Evolutionary conservation across 306 rosid species (phyloP), one percentile per base, ranked within the genome.

Genomic region (Rosa multiflora): DNA sequence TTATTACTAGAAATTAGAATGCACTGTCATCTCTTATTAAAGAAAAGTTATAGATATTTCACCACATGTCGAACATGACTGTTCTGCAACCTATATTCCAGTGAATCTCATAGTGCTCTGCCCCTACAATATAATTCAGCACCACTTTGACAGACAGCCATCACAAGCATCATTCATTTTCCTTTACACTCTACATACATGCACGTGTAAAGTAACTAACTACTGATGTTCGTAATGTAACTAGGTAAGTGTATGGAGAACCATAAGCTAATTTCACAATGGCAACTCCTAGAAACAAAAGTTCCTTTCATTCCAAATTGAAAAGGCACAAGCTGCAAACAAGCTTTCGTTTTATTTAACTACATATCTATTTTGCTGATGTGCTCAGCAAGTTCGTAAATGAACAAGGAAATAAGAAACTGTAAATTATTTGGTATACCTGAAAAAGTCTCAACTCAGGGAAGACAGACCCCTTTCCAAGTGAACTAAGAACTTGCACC

Each of bases 401-500:
- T 8, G 43, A 75, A 53, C 46, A 83, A 83, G 82, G 52, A 78
- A 78, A 63, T 77, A 64, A 37, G 77, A 80, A 76, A 84, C 26
- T 40, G 69, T 67, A 73, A 44, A 76, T 64, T 32, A 63, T 66
- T 76, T 63, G 68, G 63, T 52, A 49, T 81, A 70, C 81, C 68
- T 40, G 58, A 59, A 81, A 61, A 15, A 62, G 73, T 52, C 70
- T 32, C 37, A 53, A 42, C 78, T 82, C 67, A 47, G 68, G 68
- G 48, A 78, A 67, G 69, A 40, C 72, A 51, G 47, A 51, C 75
- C 52, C 47, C 75, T 66, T 67, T 82, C 52, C 23, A 23, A 10
- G 55, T 44, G 23, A 78, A 59, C 85, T 93, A 95, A 0, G 94
- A 92, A 80, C 97, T 93, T 78, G 99, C 99, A 61, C 99, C 99